A percentile compares a stretch with the other conserved stretches of the same genome.
Evolutionary conservation across 176 grass and related monocot species (phyloP).

Genomic region (Secale cereale): DNA sequence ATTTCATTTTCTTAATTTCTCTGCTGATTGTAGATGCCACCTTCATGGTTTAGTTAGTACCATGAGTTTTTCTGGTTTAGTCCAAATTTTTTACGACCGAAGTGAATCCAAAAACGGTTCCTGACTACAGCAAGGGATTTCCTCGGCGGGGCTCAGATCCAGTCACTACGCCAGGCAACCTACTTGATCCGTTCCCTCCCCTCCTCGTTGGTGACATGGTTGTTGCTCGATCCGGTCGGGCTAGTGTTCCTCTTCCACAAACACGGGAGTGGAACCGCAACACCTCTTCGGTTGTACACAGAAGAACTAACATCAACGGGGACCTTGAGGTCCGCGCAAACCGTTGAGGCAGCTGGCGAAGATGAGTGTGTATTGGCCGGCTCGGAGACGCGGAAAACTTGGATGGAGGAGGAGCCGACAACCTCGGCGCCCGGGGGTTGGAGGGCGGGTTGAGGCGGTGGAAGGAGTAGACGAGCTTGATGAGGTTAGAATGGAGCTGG

Average conservation of each 20-base stretch:
- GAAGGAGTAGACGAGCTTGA: slow-evolving; percentile 63
- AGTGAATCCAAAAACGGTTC: too few relatives aligned
- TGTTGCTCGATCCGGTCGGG: too few relatives aligned
- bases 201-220: too few relatives aligned
- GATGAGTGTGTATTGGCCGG: slow-evolving; percentile 79
- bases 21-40: too few relatives aligned
- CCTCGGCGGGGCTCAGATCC: too few relatives aligned
- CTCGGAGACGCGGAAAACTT: slow-evolving; percentile 28
- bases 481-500: slow-evolving; percentile 59
- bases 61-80: too few relatives aligned
- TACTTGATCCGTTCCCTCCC: rapidly evolving
- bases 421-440: slow-evolving; percentile 49
- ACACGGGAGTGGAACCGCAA: slow-evolving; percentile 63
- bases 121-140: too few relatives aligned
- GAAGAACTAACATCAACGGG: slow-evolving; percentile 66
- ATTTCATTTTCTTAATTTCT: too few relatives aligned
- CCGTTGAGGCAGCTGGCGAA: not conserved
- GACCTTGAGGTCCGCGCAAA: slow-evolving; percentile 37
- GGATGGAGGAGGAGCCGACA: slow-evolving; percentile 51
- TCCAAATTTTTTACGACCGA: too few relatives aligned
- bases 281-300: slow-evolving; percentile 58
- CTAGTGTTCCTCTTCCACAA: too few relatives aligned
- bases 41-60: too few relatives aligned
- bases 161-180: too few relatives aligned
- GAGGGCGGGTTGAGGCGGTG: slow-evolving; percentile 47